Evolutionary conservation across 805 yeast species (phyloP), one percentile per base, ranked within the genome.

Genomic region (Myxozyma melibiosi): DNA sequence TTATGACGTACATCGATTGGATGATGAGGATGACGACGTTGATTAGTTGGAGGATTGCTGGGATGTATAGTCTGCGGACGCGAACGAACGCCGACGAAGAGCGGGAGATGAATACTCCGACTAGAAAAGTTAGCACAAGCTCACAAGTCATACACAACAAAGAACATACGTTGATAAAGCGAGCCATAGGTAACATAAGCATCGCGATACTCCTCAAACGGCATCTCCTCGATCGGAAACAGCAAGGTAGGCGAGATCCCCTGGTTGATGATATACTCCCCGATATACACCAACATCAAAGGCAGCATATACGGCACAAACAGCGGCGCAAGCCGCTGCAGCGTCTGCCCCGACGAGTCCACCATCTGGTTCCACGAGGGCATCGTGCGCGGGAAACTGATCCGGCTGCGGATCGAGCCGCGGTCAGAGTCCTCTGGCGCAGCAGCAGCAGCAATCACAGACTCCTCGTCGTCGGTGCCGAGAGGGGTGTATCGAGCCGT

Each of bases 141-240:
- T 20, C 20, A 34, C 6, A 18, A 3, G 6, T 2, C n/a, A 25
- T n/a, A 39, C 22, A 5, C 9, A 40, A 27, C 5, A 33, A 31
- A n/a, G 18, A 11, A 65, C 68, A 55, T 38, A 65, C 68, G 61
- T 70, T 92, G 98, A 66, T 92, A 92, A 3, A 91, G 71, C 2
- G 96, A 85, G 6, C 96, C 95, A 68, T 92, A 92, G 0, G 90
- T 83, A 13, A 92, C 98, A 70, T 92, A 92, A 2, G 88, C 86
- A 66, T 92, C 98, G 61, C 97, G 78, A 69, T 80, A 89, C 18
- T 80, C 73, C 1, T 73, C 67, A 66, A 90, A 88, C 2, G 96
- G 96, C 69, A 86, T 77, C 24, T 80, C 78, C 0, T 83, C 81
- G 3, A 90, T 66, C 0, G 92, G 91, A 67, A 87, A 92, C 6